Evolutionary conservation across 371 early-diverging fungal species (phyloP).

Genomic region (Rhizopus microsporus): DNA sequence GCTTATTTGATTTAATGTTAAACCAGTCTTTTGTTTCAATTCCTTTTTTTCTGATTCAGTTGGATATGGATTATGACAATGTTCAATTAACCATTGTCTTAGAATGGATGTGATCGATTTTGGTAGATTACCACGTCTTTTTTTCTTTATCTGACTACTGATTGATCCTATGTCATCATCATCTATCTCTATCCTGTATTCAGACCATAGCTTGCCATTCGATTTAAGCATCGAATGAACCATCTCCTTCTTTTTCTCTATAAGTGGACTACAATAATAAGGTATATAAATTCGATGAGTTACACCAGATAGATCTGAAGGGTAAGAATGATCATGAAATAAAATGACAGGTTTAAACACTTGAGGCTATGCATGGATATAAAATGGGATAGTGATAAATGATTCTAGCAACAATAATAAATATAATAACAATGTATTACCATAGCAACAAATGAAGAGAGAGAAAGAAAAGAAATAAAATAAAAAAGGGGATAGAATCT

Average conservation of each 20-base stretch:
- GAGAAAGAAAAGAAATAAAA: too few relatives aligned
- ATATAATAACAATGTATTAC: too few relatives aligned
- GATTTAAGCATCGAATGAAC: constrained; percentile 17
- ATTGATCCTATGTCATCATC: not conserved
- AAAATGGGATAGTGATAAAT: too few relatives aligned
- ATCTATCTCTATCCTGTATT: constrained; percentile 6
- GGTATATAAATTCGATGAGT: constrained; percentile 31
- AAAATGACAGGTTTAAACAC: constrained; percentile 23
- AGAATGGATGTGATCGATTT: constrained; percentile 57
- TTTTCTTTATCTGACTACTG: constrained; percentile 6
- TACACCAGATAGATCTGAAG: constrained; percentile 20
- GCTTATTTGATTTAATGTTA: constrained; percentile 71
- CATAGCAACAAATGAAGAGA: too few relatives aligned
- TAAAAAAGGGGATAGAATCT: too few relatives aligned
- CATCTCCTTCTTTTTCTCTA: constrained; percentile 20
- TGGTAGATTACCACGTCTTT: constrained; percentile 53
- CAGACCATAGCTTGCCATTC: constrained; percentile 21
- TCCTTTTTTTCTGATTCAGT: constrained; percentile 66
- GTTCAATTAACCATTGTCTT: constrained; percentile 68
- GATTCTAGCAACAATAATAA: too few relatives aligned
- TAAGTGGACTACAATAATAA: constrained; percentile 16
- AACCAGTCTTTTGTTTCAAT: constrained; percentile 55
- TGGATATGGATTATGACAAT: constrained; percentile 74
- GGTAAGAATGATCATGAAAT: constrained; percentile 25
- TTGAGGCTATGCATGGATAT: constrained; percentile 1